phyloP scores from a whole-genome alignment of 768 basidiomycete species.

The Hypholoma sublateritium region DNA sequence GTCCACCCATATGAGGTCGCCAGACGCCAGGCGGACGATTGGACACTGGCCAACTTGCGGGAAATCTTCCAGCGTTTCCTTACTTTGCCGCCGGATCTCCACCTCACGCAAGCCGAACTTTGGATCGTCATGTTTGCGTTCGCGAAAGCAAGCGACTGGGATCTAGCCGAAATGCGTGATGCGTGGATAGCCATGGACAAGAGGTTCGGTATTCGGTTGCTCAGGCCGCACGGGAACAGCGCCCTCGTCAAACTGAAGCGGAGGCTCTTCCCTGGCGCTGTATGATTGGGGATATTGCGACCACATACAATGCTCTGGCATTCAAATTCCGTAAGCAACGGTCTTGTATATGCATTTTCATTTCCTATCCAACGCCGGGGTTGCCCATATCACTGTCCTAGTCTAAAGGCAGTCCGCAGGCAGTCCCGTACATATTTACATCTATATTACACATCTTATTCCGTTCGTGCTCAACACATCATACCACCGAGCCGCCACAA shows the following conservation, averaged over 20 bases:
- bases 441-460: conserved; percentile 8
- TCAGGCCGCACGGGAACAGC: conserved; percentile 36
- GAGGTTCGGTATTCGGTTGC: conserved; percentile 47
- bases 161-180: conserved; percentile 47
- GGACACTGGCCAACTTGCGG: conserved; percentile 59
- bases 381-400: no score
- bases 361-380: no score
- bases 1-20: conserved; percentile 18
- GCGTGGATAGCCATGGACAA: conserved; percentile 59
- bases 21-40: conserved; percentile 30
- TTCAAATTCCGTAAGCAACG: no score
- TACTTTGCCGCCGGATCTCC: conserved; percentile 43
- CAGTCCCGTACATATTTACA: not conserved
- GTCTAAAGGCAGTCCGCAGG: not conserved
- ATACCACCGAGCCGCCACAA: not conserved
- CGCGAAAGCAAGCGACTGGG: conserved; percentile 53
- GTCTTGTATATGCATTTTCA: no score
- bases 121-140: conserved; percentile 74
- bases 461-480: not conserved
- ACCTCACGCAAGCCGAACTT: conserved; percentile 45
- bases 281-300: not conserved
- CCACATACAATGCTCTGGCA: not conserved
- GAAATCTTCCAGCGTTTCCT: conserved; percentile 64
- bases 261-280: conserved; percentile 31
- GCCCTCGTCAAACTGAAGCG: conserved; percentile 41